Evolutionary conservation across 192 early-diverging fungal species (phyloP), one percentile per base, ranked within the genome.

Genomic region (Pilaira anomala): DNA sequence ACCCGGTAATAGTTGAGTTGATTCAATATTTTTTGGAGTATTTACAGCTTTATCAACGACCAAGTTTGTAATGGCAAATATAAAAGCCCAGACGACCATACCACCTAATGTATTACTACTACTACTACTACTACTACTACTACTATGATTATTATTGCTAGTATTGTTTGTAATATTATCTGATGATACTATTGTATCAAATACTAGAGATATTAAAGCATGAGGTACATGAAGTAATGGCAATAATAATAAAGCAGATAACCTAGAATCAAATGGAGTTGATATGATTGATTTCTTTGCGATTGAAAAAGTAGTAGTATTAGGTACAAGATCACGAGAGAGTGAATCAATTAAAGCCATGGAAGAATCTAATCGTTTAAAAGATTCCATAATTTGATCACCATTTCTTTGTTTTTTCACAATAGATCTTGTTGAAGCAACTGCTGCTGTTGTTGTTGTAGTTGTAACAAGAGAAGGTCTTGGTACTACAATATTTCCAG

Each of bases 281-380:
- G 44, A 33, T 6, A 22, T 18, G 25, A 61, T 21, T 22, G 40
- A 14, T 29, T 19, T 14, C 18, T 46, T 19, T 8, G 29, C 11
- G 16, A 26, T 13, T 42, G 22, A 22, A 3, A 16, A 28, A 48
- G 25, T 39, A n/a, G 18, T 21, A 25, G 16, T 22, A 14, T 21
- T 22, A 60, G 24, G 64, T 12, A 56, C 69, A 21, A 71, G 29
- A 52, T 71, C 69, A 25, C 69, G 69, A 29, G 69, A 63, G 24
- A 71, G 54, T 3, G 69, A 71, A 60, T 71, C 69, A 14, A 71
- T 61, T 28, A 60, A 13, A 21, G 69, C 62, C 16, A 71, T 29
- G 21, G 62, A 65, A 18, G 55, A 50, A 59, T 71, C 69, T 19
- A 71, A 18, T 24, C 63, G 56, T 51, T 52, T 50, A 36, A 57